phyloP scores from a whole-genome alignment of 306 rosid genomes.

The Malus orientalis region DNA sequence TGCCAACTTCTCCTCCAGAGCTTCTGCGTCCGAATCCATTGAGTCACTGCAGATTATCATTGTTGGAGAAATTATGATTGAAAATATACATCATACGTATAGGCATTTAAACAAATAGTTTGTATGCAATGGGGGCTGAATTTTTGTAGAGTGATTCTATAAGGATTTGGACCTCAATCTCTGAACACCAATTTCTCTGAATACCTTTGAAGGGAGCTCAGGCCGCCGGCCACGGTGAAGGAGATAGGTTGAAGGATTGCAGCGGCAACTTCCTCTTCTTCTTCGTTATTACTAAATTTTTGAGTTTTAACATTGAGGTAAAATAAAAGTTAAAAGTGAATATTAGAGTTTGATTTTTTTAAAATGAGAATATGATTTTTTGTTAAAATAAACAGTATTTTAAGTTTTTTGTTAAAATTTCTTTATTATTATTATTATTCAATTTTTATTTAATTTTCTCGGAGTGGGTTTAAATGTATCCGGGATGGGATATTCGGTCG shows the following conservation, averaged over 20 bases:
- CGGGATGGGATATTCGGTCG: neutral
- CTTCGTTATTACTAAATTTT: too few relatives aligned
- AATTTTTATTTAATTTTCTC: neutral
- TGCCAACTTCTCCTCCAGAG: slow-evolving; percentile 47
- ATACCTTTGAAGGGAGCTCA: neutral
- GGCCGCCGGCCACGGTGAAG: neutral
- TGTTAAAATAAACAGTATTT: too few relatives aligned
- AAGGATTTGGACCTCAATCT: neutral
- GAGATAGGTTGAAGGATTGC: neutral
- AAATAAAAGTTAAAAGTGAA: too few relatives aligned
- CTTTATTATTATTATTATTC: too few relatives aligned
- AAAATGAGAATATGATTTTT: too few relatives aligned
- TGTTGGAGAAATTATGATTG: neutral
- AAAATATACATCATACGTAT: neutral
- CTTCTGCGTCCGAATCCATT: slow-evolving; percentile 53
- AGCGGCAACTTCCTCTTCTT: neutral
- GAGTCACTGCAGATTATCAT: neutral
- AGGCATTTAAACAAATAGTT: neutral
- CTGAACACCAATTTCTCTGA: neutral
- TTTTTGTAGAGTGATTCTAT: neutral
- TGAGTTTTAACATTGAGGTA: too few relatives aligned
- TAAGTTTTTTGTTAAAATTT: too few relatives aligned
- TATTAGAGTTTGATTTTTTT: too few relatives aligned
- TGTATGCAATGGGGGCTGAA: neutral
- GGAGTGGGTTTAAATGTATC: neutral